Evolutionary conservation across 140 eudicot genomes (phyloP).

Genomic region (Erigeron philadelphicus): DNA sequence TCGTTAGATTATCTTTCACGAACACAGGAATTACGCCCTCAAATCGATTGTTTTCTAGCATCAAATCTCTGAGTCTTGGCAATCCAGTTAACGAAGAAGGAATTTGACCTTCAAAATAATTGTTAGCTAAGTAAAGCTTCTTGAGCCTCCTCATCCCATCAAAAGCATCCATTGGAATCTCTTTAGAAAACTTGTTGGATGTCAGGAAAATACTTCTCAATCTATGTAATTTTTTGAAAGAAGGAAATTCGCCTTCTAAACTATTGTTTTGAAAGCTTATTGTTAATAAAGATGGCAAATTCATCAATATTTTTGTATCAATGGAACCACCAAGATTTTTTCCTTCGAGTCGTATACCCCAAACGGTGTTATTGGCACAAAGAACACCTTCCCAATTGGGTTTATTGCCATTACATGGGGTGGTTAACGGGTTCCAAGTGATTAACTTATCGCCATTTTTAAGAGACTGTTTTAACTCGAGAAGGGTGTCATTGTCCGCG

Average conservation of each 20-base stretch:
- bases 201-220: constrained; percentile 57
- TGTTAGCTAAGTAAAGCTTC: constrained; percentile 54
- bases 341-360: constrained; percentile 67
- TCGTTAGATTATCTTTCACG: constrained; percentile 18
- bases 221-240: constrained; percentile 28
- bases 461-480: constrained; percentile 44
- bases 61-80: constrained; percentile 52
- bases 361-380: constrained; percentile 44
- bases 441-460: constrained; percentile 35
- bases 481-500: constrained; percentile 43
- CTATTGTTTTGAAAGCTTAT: constrained; percentile 57
- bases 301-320: constrained; percentile 36
- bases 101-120: constrained; percentile 47
- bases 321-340: constrained; percentile 51
- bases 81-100: constrained; percentile 43
- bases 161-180: constrained; percentile 42
- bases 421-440: constrained; percentile 34
- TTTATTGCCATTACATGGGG: constrained; percentile 40
- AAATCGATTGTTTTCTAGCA: constrained; percentile 56
- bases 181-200: constrained; percentile 48
- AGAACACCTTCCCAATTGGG: constrained; percentile 59
- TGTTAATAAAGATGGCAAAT: constrained; percentile 38
- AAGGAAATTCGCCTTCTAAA: constrained; percentile 59
- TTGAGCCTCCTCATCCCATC: constrained; percentile 53
- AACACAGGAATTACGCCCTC: constrained; percentile 63